Evolutionary conservation across 2,329 filamentous ascomycete species (phyloP).

Genomic region (Thermothelomyces thermophilus): DNA sequence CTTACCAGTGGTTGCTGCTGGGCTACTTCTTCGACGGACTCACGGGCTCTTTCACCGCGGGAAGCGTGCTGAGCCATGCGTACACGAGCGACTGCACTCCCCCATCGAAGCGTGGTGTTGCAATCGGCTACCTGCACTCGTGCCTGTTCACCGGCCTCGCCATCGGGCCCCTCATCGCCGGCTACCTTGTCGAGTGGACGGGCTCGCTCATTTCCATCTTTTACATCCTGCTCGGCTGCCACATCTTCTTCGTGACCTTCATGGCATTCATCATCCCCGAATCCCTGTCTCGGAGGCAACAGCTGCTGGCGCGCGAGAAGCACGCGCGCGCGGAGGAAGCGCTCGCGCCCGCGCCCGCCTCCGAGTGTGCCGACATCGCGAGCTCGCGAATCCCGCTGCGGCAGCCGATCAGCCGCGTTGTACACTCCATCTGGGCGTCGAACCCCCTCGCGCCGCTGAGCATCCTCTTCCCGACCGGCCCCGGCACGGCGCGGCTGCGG

Average conservation of each 20-base stretch:
- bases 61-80: conserved; percentile 68
- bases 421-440: conserved; percentile 37
- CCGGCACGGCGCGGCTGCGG: conserved; percentile 56
- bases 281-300: conserved; percentile 69
- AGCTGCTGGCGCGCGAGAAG: conserved; percentile 63
- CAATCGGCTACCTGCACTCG: conserved; percentile 85
- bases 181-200: conserved; percentile 69
- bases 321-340: conserved; percentile 42
- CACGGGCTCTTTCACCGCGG: conserved; percentile 81
- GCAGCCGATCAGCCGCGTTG: conserved; percentile 22
- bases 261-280: conserved; percentile 71
- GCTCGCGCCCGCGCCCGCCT: conserved; percentile 33
- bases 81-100: conserved; percentile 87
- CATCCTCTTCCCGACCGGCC: conserved; percentile 68
- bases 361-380: conserved; percentile 22
- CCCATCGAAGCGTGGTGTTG: conserved; percentile 70
- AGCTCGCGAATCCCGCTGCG: conserved; percentile 12
- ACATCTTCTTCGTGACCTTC: conserved; percentile 66
- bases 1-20: conserved; percentile 72
- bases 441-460: conserved; percentile 73
- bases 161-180: conserved; percentile 74
- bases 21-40: conserved; percentile 75
- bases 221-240: conserved; percentile 68
- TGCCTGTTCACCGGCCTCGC: conserved; percentile 87
- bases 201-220: conserved; percentile 76